Base-by-base conservation (phyloP, 805 yeast species). In the Jamesozyma lodderae region DNA sequence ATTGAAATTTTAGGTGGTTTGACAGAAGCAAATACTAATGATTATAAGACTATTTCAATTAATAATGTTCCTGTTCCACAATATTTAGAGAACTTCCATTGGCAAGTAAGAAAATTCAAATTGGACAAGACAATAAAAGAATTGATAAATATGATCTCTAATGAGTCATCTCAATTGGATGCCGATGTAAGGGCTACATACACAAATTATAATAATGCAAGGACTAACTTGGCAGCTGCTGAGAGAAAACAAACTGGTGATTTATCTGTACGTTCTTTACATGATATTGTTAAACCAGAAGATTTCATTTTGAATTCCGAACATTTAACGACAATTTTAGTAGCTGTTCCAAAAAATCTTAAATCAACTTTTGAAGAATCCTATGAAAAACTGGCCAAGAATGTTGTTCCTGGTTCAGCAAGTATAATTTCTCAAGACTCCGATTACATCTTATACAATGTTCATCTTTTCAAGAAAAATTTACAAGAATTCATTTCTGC, bases 191-290 rank as follows among this genome's bases (percentile, higher is more conserved):
- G 84, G 57, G 64, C 73, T n/a, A 68, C 82, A n/a, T 81, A 72
- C 56, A 75, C 81, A 44, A 71, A 68, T 48, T 92, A 86, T 64
- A 82, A 77, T 52, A 73, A 77, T 34, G 95, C 96, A 35, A 84
- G 80, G 63, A 76, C 94, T 31, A 83, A 79, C 56, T 70, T 87
- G 43, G 72, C 79, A 35, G 87, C 95, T 10, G 90, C 94, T 8
- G 95, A 90, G 62, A 77, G 96, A 55, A 88, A 88, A 64, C 82
- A 81, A 60, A 81, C 84, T 27, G 99, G 99, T 41, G 96, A 92
- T 59, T 70, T 92, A 47, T 80, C 95, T 3, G 88, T 90, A 40
- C 79, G 84, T 59, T 83, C 96, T 3, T 69, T 92, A 44, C 96
- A 90, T 57, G 92, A 85, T 53, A 73, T 90, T 40, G 96, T 92